Base-by-base conservation (phyloP, 2,329 filamentous ascomycete species). In the Pseudocercospora pini-densiflorae region DNA sequence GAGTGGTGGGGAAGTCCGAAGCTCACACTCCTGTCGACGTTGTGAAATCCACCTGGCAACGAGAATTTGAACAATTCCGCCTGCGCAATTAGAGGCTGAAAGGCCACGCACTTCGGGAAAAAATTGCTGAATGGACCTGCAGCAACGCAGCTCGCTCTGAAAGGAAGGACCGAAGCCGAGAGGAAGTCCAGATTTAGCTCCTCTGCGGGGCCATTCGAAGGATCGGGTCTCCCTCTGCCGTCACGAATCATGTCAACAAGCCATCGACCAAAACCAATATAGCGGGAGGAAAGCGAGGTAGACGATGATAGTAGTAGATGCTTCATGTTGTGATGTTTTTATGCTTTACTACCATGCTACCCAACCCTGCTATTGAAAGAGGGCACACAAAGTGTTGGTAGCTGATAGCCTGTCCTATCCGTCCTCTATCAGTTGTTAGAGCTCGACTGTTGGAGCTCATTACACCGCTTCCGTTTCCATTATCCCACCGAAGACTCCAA, bases 311-410 rank as follows among this genome's bases (percentile, higher is more conserved):
- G 31, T 58, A 23, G n/a, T 40, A 21, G 16, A 58, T 58, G 33
- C 55, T 58, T 36, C 31, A 24, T 58, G 16, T 43, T 43, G 27
- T 58, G 16, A 31, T 57, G 16, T 62, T 66, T 64, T 43, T 54
- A 66, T 66, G 66, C 62, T 64, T 57, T 58, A 43, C 62, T 67
- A 63, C 66, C 64, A 67, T 70, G 64, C 66, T 65, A 63, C 59
- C 68, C 66, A 67, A 67, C 66, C 66, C 68, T 64, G 51, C 63
- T 64, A 47, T 62, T 27, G 23, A 36, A 59, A 62, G 63, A 66
- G 66, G 57, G 62, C 60, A 57, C 60, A 53, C 27, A 53, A 53
- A 55, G 24, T 53, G 45, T 24, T 43, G 53, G 63, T 58, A 65
- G 59, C 60, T 43, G 55, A 63, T 61, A 43, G 61, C 49, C 55